Evolutionary conservation across 2,329 filamentous ascomycete species (phyloP).

Genomic region (Diaporthe citrichinensis): DNA sequence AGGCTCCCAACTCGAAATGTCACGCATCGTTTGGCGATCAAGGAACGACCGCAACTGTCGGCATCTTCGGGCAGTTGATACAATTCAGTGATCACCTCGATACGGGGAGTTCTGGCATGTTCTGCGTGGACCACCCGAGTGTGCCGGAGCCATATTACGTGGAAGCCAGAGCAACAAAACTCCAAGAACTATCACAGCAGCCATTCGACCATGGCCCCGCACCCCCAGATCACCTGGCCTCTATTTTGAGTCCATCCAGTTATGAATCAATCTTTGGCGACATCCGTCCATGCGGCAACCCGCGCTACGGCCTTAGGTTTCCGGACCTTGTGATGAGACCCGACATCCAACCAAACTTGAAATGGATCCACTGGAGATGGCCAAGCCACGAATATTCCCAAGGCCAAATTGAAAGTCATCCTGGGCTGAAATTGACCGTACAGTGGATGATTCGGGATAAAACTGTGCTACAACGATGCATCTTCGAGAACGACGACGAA

Average conservation of each 20-base stretch:
- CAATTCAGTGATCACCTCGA: not conserved
- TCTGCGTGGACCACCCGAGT: not conserved
- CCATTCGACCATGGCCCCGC: not conserved
- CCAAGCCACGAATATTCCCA: not conserved
- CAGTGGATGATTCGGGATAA: not conserved
- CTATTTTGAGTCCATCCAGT: no score
- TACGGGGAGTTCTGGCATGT: not conserved
- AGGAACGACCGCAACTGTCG: not conserved
- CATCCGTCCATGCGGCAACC: no score
- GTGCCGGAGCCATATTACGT: not conserved
- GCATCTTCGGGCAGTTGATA: not conserved
- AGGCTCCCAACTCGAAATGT: not conserved
- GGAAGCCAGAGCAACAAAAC: not conserved
- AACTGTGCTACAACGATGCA: not conserved
- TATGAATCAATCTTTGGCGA: no score
- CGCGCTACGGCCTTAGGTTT: not conserved
- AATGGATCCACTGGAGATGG: constrained; percentile 32
- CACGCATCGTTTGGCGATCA: not conserved
- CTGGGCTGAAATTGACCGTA: not conserved
- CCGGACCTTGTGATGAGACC: not conserved
- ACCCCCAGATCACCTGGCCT: no score
- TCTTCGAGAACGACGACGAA: not conserved
- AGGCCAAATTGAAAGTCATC: not conserved
- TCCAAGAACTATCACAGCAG: not conserved
- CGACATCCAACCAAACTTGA: not conserved